These are phyloP conservation scores for Alectoria sarmentosa DNA, from an alignment of 495 filamentous ascomycete species.

Conservation along the genomic window DNA sequence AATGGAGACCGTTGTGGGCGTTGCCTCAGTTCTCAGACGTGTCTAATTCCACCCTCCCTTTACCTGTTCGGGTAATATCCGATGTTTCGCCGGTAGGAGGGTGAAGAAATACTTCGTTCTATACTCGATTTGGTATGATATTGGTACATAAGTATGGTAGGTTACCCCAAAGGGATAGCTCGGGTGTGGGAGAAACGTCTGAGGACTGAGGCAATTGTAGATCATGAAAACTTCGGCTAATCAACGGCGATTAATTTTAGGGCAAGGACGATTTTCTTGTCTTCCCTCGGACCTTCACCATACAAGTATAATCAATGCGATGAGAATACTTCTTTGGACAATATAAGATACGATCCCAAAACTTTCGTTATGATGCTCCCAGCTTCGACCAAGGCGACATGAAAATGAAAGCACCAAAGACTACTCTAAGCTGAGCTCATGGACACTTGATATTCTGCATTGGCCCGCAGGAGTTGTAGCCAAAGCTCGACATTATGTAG, in stretches of 20 bases:
- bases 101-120: too few species aligned
- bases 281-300: neutral
- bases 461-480: neutral
- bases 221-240: conserved; percentile 5
- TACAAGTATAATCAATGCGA: neutral
- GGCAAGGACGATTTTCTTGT: neutral
- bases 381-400: neutral
- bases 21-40: too few species aligned
- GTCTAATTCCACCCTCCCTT: too few species aligned
- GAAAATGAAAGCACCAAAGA: neutral
- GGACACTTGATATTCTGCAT: neutral
- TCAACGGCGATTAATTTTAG: neutral
- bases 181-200: too few species aligned
- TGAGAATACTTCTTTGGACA: neutral
- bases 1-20: neutral
- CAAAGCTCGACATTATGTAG: conserved; percentile 6
- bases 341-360: neutral
- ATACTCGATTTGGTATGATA: too few species aligned
- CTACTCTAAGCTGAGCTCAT: neutral
- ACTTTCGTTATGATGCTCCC: neutral
- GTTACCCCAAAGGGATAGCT: too few species aligned
- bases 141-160: too few species aligned
- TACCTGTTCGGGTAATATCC: too few species aligned
- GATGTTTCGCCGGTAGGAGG: too few species aligned
- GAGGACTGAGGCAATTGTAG: too few species aligned